Percentiles rank a stretch among this genome's conserved stretches.
Evolutionary conservation across 306 rosid genomes (phyloP).

Genomic region (Begonia masoniana): DNA sequence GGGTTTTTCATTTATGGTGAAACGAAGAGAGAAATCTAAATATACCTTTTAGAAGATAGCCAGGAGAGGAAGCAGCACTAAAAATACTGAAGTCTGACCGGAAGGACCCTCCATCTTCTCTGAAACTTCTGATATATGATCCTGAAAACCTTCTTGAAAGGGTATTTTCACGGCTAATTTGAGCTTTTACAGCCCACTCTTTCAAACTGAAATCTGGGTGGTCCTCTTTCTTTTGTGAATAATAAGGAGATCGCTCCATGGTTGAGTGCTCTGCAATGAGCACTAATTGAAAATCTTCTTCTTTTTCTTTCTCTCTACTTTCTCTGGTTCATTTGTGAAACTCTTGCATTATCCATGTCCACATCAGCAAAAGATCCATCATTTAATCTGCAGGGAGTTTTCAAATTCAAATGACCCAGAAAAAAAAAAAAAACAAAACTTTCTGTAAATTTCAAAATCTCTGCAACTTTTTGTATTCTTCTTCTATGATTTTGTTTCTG

Average conservation of each 20-base stretch:
- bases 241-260: constrained; percentile 31
- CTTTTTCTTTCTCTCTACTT: too few species aligned
- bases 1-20: background rate
- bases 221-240: constrained; percentile 41
- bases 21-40: background rate
- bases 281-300: background rate
- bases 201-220: constrained; percentile 47
- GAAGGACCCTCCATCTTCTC: constrained; percentile 70
- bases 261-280: constrained; percentile 7
- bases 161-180: constrained; percentile 39
- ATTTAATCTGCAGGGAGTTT: too few species aligned
- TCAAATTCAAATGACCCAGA: too few species aligned
- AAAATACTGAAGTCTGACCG: constrained; percentile 73
- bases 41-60: constrained; percentile 57
- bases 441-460: too few species aligned
- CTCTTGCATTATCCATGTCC: too few species aligned
- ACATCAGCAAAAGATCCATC: too few species aligned
- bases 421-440: too few species aligned
- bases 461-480: too few species aligned
- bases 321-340: too few species aligned
- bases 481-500: too few species aligned
- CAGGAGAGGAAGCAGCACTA: constrained; percentile 96
- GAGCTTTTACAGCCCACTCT: constrained; percentile 49
- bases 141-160: constrained; percentile 76
- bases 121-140: constrained; percentile 65